Base-by-base conservation (phyloP, 306 rosid species). In the Macrotyloma uniflorum region DNA sequence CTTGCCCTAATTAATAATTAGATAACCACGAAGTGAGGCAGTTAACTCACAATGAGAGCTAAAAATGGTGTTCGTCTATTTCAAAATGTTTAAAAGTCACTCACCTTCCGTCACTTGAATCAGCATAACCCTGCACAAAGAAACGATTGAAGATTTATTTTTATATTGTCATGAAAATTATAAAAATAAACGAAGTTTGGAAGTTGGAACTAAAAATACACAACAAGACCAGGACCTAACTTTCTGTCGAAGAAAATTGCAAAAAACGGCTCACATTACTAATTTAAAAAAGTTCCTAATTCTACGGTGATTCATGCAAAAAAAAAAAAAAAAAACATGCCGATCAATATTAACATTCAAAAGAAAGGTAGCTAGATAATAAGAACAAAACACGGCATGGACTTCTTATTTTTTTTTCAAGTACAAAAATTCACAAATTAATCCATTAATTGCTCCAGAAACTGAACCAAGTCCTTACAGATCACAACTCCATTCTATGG, bases 111-210 rank as follows among this genome's bases (percentile, higher is more conserved):
- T 45, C 2, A 67, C 30, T 18, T 30, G 85, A 74, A 63, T 74
- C 79, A 47, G 38, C 46, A 46, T 73, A 28, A 55, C 65, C 89
- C 89, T 86, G 85, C 11, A 78, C 73, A 85, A 57, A 63, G 28
- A 47, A 80, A 42, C 30, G 63, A 79, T 23, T 11, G 7, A 76
- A 76, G n/a, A 24, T 38, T 70, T 59, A 70, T 5, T 45, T 26
- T 65, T 14, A 49, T 19, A 33, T 8, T 18, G 19, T 22, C 55
- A 28, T 8, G 33, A 70, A 59, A 71, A 35, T 78, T 35, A 4
- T 8, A 20, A 22, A 54, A 32, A 38, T 42, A 9, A 24, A 28
- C 45, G 9, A 55, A 75, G 54, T 49, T 70, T 61, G 28, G 46
- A 49, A 51, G 33, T 36, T 61, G 35, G 38, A 58, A 51, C 50